Evolutionary conservation across 495 filamentous ascomycete species (phyloP), one percentile per base, ranked within the genome.

Genomic region (Neurospora hispaniola): DNA sequence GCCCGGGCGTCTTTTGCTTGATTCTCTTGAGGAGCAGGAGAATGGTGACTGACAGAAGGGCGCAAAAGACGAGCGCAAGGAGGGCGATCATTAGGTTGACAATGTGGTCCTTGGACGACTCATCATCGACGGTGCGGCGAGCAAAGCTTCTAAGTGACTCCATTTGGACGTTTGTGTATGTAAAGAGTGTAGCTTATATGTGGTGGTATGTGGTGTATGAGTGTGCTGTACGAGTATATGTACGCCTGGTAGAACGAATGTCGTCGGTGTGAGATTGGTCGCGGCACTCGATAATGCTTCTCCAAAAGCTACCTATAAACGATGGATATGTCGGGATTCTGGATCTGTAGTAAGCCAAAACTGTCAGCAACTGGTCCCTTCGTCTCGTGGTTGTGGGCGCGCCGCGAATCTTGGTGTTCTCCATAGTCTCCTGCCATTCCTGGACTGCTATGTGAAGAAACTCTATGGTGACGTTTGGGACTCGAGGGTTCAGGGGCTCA

Each of bases 11-110:
- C 75, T 81, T 78, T 23, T 78, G 80, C 72, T 79, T 80, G 38
- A 74, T 86, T 75, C 89, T 87, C 79, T 92, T 91, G 73, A 99
- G 82, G 73, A 93, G 76, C 48, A 93, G 82, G 43, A 98, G 89
- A 20, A 83, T 82, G 70, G 85, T 90, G 59, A 92, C 85, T 42
- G 94, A 84, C 59, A 87, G 75, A 70, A 97, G 84, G 66, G 85
- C 89, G 76, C 93, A 78, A 73, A 94, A 85, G 75, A 94, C 80
- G 40, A 99, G 85, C 74, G 91, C 89, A 71, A 98, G 83, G 18
- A 98, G 89, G 41, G 89, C 87, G 77, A 97, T 93, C 75, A 95
- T 83, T 43, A 96, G 88, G 76, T 91, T 89, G 79, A 92, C 83
- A 80, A 91, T 88, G 11, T 75, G 81, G 76, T 82, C 81, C 72